Percentiles rank a stretch among this genome's conserved stretches.
These are phyloP conservation scores for Fagopyrum homotropicum DNA, from an alignment of 148 eudicot genomes.

Conservation along the genomic window DNA sequence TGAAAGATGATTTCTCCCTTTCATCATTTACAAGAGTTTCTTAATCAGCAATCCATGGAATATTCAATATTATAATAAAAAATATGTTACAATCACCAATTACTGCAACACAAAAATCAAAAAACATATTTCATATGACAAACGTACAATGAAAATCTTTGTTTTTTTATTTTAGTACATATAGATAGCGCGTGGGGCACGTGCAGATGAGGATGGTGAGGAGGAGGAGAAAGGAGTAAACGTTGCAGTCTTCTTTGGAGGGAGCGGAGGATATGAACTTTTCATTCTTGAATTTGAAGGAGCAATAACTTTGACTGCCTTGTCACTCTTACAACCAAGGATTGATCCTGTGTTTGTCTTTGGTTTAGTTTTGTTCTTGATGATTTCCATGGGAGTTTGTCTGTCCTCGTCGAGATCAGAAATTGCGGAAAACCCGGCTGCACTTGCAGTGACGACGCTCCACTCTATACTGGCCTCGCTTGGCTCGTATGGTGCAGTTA, in stretches of 20 bases:
- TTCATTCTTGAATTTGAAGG: neutral
- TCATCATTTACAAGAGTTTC: conserved; percentile 2
- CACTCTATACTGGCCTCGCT: conserved; percentile 90
- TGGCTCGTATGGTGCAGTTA: conserved; percentile 37
- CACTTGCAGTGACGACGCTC: conserved; percentile 81
- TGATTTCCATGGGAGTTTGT: neutral
- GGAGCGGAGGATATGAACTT: neutral
- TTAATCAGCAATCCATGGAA: conserved; percentile 5
- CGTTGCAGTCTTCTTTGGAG: neutral
- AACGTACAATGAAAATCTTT: neutral
- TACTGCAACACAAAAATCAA: neutral
- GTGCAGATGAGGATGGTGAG: neutral
- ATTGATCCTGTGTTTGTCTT: neutral
- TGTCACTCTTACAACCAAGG: conserved; percentile 1
- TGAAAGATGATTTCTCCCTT: neutral
- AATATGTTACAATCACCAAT: neutral
- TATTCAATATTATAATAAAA: neutral
- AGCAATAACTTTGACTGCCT: neutral
- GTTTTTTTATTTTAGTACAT: neutral
- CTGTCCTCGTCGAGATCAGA: conserved; percentile 27
- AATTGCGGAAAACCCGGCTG: conserved; percentile 41
- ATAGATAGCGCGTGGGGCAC: conserved; percentile 10
- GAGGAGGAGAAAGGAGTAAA: neutral
- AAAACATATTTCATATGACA: conserved; percentile 6
- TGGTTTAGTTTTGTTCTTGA: neutral